These are phyloP conservation scores for Lunasporangiospora selenospora DNA, from an alignment of 192 early-diverging fungal species.

Conservation along the genomic window DNA sequence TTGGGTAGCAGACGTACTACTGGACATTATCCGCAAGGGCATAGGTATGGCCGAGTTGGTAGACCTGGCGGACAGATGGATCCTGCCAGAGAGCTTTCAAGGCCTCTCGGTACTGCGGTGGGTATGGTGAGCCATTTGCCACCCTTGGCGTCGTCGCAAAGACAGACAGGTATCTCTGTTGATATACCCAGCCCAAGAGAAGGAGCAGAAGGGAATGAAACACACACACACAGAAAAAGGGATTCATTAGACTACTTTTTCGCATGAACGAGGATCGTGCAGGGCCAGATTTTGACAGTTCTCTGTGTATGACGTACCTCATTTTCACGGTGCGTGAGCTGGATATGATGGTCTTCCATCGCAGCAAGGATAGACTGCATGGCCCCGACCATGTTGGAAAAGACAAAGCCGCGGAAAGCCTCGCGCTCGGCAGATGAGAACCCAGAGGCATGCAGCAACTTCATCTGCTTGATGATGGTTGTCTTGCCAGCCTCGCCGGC, in stretches of 20 bases:
- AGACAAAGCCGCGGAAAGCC: slow-evolving; percentile 53
- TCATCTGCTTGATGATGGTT: slow-evolving; percentile 66
- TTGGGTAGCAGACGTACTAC: slow-evolving; percentile 61
- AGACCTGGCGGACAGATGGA: slow-evolving; percentile 48
- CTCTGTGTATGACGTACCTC: no score
- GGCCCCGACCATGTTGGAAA: slow-evolving; percentile 53
- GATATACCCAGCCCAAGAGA: background rate
- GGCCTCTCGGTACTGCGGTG: slow-evolving; percentile 47
- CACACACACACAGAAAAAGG: background rate
- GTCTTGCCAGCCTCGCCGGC: slow-evolving; percentile 67
- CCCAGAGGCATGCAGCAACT: slow-evolving; percentile 60
- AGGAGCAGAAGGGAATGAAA: background rate
- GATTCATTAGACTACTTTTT: background rate
- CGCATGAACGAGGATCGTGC: no score
- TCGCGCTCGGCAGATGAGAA: slow-evolving; percentile 54
- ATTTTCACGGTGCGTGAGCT: slow-evolving; percentile 20
- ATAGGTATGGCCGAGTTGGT: slow-evolving; percentile 51
- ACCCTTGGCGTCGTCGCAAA: slow-evolving; percentile 49
- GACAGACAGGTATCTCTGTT: slow-evolving; percentile 39
- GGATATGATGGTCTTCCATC: slow-evolving; percentile 41
- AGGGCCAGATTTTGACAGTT: no score
- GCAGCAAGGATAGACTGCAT: slow-evolving; percentile 59
- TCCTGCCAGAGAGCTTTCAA: slow-evolving; percentile 58
- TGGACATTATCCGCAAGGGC: slow-evolving; percentile 59
- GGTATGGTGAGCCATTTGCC: slow-evolving; percentile 46